Percentiles rank a stretch among this genome's conserved stretches.
Conservation (phyloP, 345 rosid genomes). For the Anastatica hierochuntica region DNA sequence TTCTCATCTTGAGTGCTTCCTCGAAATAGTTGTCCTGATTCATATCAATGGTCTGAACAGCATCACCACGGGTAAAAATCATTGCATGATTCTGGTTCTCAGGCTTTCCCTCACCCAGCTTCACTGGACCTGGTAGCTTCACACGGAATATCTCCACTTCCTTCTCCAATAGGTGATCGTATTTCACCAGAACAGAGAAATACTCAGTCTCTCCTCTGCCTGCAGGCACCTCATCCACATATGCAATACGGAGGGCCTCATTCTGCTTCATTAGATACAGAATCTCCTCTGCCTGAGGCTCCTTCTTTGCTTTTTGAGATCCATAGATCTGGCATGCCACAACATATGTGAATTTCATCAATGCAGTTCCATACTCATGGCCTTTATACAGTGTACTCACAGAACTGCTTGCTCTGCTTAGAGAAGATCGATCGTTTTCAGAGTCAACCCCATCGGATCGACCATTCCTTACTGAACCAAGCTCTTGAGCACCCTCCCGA, state of each 20-base stretch:
- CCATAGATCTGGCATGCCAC: conserved; percentile 56
- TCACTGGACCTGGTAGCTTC: conserved; percentile 80
- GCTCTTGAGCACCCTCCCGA: conserved; percentile 68
- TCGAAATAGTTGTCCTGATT: conserved; percentile 88
- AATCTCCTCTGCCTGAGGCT: conserved; percentile 74
- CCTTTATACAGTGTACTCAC: conserved; percentile 70
- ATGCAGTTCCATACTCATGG: conserved; percentile 62
- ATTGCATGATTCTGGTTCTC: conserved; percentile 96
- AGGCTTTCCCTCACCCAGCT: conserved; percentile 92
- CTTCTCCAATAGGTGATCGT: conserved; percentile 48
- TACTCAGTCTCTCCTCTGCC: conserved; percentile 53
- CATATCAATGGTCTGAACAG: conserved; percentile 93
- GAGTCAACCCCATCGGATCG: conserved; percentile 21
- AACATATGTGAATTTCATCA: conserved; percentile 56
- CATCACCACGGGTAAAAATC: conserved; percentile 91
- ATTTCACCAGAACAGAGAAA: conserved; percentile 80
- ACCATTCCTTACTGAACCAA: conserved; percentile 55
- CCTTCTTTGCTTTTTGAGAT: conserved; percentile 55
- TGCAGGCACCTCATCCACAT: conserved; percentile 59
- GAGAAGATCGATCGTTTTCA: conserved; percentile 34
- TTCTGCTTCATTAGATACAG: conserved; percentile 54
- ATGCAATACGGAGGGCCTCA: conserved; percentile 87
- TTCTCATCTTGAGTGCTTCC: conserved; percentile 91
- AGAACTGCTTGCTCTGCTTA: conserved; percentile 45
- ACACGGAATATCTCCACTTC: conserved; percentile 90